Percentiles rank a stretch among this genome's conserved stretches.
Conservation (phyloP, 2,329 filamentous ascomycete species). For the Stachybotrys echinatus region DNA sequence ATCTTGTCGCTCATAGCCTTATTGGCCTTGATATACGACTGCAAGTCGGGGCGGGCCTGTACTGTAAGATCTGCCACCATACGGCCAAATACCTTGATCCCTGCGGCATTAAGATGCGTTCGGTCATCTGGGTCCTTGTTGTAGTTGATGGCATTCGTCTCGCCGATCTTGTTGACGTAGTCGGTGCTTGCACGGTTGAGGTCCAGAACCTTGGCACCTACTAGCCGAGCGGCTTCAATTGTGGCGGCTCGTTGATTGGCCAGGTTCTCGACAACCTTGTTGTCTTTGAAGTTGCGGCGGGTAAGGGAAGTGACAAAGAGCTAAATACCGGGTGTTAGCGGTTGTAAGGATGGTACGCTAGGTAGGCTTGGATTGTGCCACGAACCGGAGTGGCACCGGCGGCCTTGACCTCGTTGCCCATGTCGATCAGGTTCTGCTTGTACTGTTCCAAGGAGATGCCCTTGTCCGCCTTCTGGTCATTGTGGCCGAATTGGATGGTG, state of each 20-base stretch:
- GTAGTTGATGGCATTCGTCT: slow-evolving; percentile 37
- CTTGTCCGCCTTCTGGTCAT: slow-evolving; percentile 47
- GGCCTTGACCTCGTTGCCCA: slow-evolving; percentile 32
- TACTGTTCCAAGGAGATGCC: slow-evolving; percentile 41
- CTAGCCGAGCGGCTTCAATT: slow-evolving; percentile 37
- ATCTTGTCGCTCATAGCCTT: no score
- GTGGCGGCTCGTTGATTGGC: slow-evolving; percentile 38
- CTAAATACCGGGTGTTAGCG: no score
- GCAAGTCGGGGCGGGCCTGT: no score
- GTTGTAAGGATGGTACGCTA: background rate
- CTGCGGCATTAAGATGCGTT: slow-evolving; percentile 52
- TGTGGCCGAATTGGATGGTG: slow-evolving; percentile 50
- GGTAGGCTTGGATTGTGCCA: background rate
- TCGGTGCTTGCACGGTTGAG: slow-evolving; percentile 43
- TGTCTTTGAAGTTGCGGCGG: slow-evolving; percentile 32
- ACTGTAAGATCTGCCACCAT: slow-evolving; percentile 54
- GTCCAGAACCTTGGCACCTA: slow-evolving; percentile 35
- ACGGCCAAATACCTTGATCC: slow-evolving; percentile 50
- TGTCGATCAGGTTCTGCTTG: slow-evolving; percentile 41
- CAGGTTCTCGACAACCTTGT: slow-evolving; percentile 39
- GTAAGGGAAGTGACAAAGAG: slow-evolving; percentile 41
- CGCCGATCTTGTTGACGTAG: slow-evolving; percentile 49
- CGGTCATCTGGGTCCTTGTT: slow-evolving; percentile 39
- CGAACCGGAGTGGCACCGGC: slow-evolving; percentile 35
- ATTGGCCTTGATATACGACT: no score